Conservation (phyloP, 2,329 filamentous ascomycete genomes). For the Hypoxylon sp. region DNA sequence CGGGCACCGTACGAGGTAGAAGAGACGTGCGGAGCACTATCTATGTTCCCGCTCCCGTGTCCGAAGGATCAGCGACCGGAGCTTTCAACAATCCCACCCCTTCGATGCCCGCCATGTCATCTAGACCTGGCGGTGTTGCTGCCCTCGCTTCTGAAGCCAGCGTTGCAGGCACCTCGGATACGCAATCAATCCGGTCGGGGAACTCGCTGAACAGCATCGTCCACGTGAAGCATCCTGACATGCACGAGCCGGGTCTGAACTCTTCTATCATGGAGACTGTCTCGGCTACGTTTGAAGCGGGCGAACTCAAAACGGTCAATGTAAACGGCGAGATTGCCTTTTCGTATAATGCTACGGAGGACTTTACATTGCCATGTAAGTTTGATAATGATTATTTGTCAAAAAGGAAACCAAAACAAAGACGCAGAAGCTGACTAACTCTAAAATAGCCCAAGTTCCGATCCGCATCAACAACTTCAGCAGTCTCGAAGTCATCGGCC, state of each 20-base stretch:
- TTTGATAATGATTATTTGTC: constrained; percentile 35
- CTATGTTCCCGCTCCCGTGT: constrained; percentile 67
- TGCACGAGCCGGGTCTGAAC: constrained; percentile 81
- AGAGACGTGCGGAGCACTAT: constrained; percentile 93
- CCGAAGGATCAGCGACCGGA: constrained; percentile 43
- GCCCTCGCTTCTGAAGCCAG: constrained; percentile 70
- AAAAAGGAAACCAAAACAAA: too few relatives aligned
- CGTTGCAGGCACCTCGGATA: constrained; percentile 73
- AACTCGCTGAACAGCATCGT: constrained; percentile 76
- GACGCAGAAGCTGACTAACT: constrained; percentile 32
- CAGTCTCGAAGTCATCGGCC: constrained; percentile 88
- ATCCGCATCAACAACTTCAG: constrained; percentile 89
- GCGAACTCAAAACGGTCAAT: constrained; percentile 72
- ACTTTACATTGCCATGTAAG: constrained; percentile 59
- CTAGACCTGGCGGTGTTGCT: constrained; percentile 58
- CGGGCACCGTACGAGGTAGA: constrained; percentile 83
- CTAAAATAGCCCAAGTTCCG: constrained; percentile 61
- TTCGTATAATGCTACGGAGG: constrained; percentile 70
- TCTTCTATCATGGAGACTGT: constrained; percentile 91
- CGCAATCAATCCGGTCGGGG: constrained; percentile 88
- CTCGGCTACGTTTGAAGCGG: constrained; percentile 82
- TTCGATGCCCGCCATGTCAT: constrained; percentile 47
- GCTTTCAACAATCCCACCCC: constrained; percentile 49
- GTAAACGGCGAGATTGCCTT: constrained; percentile 91
- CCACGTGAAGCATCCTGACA: constrained; percentile 81